Evolutionary conservation across 2,329 filamentous ascomycete genomes (phyloP), one percentile per base, ranked within the genome.

Genomic region (Aspergillus pseudoterreus): DNA sequence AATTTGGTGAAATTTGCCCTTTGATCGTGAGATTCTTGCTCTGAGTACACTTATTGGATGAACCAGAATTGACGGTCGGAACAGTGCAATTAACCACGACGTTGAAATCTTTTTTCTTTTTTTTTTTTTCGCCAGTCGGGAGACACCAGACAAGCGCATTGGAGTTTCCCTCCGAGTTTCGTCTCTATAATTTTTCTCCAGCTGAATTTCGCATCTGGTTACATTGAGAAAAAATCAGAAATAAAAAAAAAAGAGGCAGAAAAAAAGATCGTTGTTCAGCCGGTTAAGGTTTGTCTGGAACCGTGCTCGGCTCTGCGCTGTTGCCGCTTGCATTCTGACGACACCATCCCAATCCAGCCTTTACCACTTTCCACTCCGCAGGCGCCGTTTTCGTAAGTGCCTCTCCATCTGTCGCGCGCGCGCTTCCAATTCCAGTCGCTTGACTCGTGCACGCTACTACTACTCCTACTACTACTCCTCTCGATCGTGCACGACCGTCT

Each of bases 301-400:
- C 63, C 55, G 59, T 58, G 54, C 57, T 61, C 63, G 58, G 62
- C 54, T 63, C 39, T 42, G 19, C 61, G 58, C 54, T 62, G 58
- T 64, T 66, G 63, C 65, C 65, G 65, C 63, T 66, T 68, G 66
- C 62, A 60, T 63, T 63, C 63, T 68, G 63, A 66, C 66, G 63
- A 64, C 66, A 68, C 64, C 63, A 64, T 59, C 54, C 27, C 39
- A 42, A 27, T 49, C 55, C 50, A 57, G 50, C 53, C 33, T 48
- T 49, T 42, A 42, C 39, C 39, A 42, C 47, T 45, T 50, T 47
- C 42, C 43, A 43, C 44, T 35, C 38, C 48, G 47, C 46, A 44
- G 50, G 45, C 52, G 53, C 63, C 64, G 64, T 64, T 66, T 66
- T 65, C 64, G 59, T 64, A 55, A 50, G 58, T 53, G 47, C 49